phyloP scores from a whole-genome alignment of 1,139 yeast genomes.

The Diutina sp. region DNA sequence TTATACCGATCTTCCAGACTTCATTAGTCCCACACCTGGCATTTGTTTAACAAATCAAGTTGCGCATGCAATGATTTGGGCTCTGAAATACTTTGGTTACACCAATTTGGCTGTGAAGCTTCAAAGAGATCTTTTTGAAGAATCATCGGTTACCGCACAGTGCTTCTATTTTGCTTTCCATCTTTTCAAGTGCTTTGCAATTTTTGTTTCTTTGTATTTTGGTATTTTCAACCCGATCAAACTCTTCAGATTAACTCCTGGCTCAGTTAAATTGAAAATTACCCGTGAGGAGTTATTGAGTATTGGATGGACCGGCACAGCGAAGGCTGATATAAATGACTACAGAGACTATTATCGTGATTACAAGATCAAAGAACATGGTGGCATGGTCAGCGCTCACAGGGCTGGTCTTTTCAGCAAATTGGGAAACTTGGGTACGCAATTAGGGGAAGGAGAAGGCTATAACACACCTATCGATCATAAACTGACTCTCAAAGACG shows the following conservation, averaged over 20 bases:
- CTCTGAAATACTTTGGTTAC: constrained; percentile 22
- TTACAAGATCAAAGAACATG: constrained; percentile 48
- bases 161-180: constrained; percentile 62
- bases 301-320: constrained; percentile 91
- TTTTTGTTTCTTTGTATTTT: constrained; percentile 45
- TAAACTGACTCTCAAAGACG: constrained; percentile 16
- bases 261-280: constrained; percentile 21
- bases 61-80: constrained; percentile 20
- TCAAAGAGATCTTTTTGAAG: constrained; percentile 30
- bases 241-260: constrained; percentile 13
- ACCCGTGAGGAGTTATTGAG: constrained; percentile 44
- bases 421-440: constrained; percentile 49
- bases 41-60: constrained; percentile 63
- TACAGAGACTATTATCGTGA: constrained; percentile 65
- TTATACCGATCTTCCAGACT: constrained; percentile 86
- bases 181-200: constrained; percentile 40
- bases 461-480: constrained; percentile 45
- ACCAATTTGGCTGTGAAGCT: constrained; percentile 30
- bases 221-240: constrained; percentile 70
- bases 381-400: constrained; percentile 73
- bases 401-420: constrained; percentile 55
- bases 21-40: constrained; percentile 86
- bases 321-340: constrained; percentile 56
- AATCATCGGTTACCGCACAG: constrained; percentile 39
- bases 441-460: constrained; percentile 70